Evolutionary conservation across 225 moss, liverwort and hornwort genomes (phyloP), one percentile per base, ranked within the genome.

Genomic region (Bryum argenteum): DNA sequence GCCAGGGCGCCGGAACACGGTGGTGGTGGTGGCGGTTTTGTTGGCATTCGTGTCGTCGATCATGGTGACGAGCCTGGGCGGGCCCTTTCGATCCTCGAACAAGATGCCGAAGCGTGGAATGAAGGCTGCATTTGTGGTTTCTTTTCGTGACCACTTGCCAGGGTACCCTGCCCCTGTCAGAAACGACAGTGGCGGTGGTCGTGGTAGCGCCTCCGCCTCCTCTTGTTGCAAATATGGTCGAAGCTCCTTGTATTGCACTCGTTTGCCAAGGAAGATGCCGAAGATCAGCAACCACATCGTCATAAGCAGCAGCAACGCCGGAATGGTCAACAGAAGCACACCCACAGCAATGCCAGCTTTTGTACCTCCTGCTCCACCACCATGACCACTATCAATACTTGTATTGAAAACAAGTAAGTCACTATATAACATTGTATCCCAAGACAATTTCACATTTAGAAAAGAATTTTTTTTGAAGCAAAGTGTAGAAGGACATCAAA

Each of bases 31-130:
- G 5, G 3, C 71, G 11, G 81, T 74, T 74, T 84, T 89, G 56
- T 80, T 80, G 7, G 86, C 70, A 5, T 67, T 78, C 38, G 70
- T 64, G 58, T 87, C 85, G 18, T 71, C 66, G 48, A 56, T 83
- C 85, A 65, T 59, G n/a, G 83, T 69, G 48, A 86, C 78, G 47
- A 93, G 67, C 70, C 84, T 82, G 0, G 89, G 88, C 37, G 94
- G 97, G n/a, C 97, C 97, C 70, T 98, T 98, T 3, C 94, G 84
- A 69, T 98, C 94, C 82, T 94, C 94, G 22, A 98, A 92, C 63
- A 92, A 76, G 41, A 98, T 79, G 58, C 97, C 97, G 40, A 80
- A 92, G 24, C 89, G 78, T 21, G 97, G 91, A 66, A 94, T 74
- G 60, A 94, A 92, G 4, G 85, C 76, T 3, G 54, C 37, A 11